phyloP scores from a whole-genome alignment of 1,284 basidiomycete genomes.

The Rhizoctonia solani region DNA sequence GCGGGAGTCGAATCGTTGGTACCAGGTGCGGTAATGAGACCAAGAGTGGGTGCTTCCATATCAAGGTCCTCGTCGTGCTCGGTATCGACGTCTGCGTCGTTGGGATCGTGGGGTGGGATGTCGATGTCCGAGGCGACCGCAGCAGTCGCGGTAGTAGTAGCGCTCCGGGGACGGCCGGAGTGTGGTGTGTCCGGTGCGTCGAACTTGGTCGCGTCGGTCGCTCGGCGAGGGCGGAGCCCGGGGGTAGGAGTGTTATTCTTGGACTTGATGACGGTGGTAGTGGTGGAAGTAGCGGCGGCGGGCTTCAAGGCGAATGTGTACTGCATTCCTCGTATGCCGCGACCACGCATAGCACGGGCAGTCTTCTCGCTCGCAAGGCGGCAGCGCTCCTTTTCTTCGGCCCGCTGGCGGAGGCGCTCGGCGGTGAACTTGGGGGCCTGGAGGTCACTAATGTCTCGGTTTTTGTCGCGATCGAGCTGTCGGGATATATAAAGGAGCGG shows the following conservation, averaged over 20 bases:
- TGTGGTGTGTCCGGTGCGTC: neutral
- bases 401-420: constrained; percentile 75
- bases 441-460: constrained; percentile 65
- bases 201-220: constrained; percentile 30
- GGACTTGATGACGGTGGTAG: constrained; percentile 3
- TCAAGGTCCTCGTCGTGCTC: constrained; percentile 29
- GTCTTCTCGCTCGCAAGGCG: constrained; percentile 34
- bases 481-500: constrained; percentile 8
- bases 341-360: constrained; percentile 59
- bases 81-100: constrained; percentile 35
- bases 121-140: constrained; percentile 41
- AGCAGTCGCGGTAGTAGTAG: neutral
- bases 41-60: constrained; percentile 21
- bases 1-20: neutral
- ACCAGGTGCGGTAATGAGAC: constrained; percentile 25
- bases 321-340: constrained; percentile 77
- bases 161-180: constrained; percentile 47
- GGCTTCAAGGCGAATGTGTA: constrained; percentile 82
- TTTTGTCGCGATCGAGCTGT: constrained; percentile 34
- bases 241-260: neutral
- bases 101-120: constrained; percentile 47
- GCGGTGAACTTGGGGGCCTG: constrained; percentile 77
- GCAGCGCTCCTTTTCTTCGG: constrained; percentile 74
- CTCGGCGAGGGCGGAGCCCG: constrained; percentile 18
- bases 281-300: constrained; percentile 31